Evolutionary conservation across 179 eudicot genomes (phyloP), one percentile per base, ranked within the genome.

Genomic region (Beta macrorhiza): DNA sequence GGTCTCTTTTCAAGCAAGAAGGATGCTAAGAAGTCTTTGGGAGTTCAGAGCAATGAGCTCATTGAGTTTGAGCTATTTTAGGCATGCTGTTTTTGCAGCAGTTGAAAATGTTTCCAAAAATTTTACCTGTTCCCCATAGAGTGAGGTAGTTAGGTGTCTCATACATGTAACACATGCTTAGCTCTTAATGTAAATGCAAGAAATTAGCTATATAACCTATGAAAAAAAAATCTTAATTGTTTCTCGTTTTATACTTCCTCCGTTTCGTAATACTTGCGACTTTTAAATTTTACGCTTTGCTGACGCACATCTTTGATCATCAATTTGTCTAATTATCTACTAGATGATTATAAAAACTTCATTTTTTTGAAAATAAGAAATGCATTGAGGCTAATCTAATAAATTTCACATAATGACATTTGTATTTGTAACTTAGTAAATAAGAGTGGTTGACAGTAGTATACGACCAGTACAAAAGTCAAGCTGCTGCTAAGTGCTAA

Each of bases 41-140:
- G 83, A 51, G 77, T 49, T 61, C 77, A 67, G 14, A 45, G 74
- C 71, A 82, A 80, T 53, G 87, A 90, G 57, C 71, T 70, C 71
- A 71, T 82, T 12, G 90, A 84, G 86, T 93, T 93, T 79, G 90
- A 88, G 78, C 83, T 88, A 76, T 91, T 91, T 76, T 90, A 91
- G 87, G 71, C 75, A 42, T 32, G 20, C 65, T 55, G 52, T 14
- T 44, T 19, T 49, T 0, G 19, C 75, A n/a, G 57, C 67, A 61
- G 65, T 45, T n/a, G 76, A 75, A 68, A 53, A 56, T 45, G 16
- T 49, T 22, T 19, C 0, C 22, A 20, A n/a, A 57, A 63, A 6
- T 32, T 47, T 65, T 44, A 72, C 44, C 44, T 80, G 71, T 77
- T 67, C 65, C 37, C 79, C 63, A 42, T 69, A 42, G 73, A 42